phyloP scores from a whole-genome alignment of 345 rosid genomes.

The Bruguiera parviflora region DNA sequence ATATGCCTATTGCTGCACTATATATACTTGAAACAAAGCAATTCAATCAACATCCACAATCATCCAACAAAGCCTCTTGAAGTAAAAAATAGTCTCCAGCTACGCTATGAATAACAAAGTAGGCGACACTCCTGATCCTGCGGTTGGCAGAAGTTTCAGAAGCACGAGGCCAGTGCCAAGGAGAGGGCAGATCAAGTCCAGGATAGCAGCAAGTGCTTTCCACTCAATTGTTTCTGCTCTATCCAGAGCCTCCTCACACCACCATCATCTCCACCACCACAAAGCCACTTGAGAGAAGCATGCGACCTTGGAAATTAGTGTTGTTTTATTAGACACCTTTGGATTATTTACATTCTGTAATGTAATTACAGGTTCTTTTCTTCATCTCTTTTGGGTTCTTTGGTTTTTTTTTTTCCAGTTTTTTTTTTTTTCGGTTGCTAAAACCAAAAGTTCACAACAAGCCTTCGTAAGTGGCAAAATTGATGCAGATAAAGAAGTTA shows the following conservation, averaged over 20 bases:
- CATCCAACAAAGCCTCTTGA: neutral
- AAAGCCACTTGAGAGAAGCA: conserved; percentile 16
- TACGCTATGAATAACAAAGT: conserved; percentile 42
- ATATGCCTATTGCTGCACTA: conserved; percentile 4
- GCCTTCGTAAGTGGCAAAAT: too few species aligned
- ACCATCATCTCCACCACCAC: conserved; percentile 19
- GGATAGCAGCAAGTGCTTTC: conserved; percentile 50
- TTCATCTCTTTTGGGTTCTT: too few species aligned
- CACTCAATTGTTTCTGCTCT: conserved; percentile 46
- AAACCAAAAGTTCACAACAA: too few species aligned
- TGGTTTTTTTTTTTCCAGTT: too few species aligned
- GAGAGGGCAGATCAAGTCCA: conserved; percentile 60
- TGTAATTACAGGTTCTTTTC: too few species aligned
- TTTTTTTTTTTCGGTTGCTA: too few species aligned
- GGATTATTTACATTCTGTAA: too few species aligned
- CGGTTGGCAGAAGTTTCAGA: conserved; percentile 20
- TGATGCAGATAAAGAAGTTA: too few species aligned
- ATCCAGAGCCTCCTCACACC: conserved; percentile 35
- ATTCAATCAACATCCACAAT: conserved; percentile 3
- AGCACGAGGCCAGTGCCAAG: conserved; percentile 37
- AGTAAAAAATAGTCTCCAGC: neutral
- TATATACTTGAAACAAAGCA: conserved; percentile 14
- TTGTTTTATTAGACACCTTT: too few species aligned
- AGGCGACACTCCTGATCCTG: conserved; percentile 15
- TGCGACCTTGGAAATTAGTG: neutral